Evolutionary conservation across 345 rosid species (phyloP).

Genomic region (Arabis alpina): DNA sequence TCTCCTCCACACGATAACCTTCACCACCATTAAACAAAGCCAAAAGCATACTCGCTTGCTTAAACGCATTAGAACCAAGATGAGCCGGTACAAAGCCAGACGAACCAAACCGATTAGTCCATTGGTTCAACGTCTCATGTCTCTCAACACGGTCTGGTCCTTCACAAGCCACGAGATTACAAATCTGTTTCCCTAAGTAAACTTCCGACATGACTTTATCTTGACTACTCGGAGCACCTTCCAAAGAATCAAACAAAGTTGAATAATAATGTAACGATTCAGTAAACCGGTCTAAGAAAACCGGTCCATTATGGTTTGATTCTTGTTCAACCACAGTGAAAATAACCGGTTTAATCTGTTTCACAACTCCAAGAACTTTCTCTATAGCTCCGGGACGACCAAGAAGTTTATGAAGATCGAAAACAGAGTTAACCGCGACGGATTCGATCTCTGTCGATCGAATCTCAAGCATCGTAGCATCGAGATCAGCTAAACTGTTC

Average conservation of each 20-base stretch:
- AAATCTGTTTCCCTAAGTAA: slow-evolving; percentile 83
- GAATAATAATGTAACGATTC: slow-evolving; percentile 87
- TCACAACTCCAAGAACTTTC: slow-evolving; percentile 63
- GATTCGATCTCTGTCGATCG: slow-evolving; percentile 61
- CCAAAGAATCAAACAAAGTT: slow-evolving; percentile 80
- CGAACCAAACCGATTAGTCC: slow-evolving; percentile 61
- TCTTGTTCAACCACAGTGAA: slow-evolving; percentile 87
- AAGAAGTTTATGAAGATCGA: slow-evolving; percentile 72
- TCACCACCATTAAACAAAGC: slow-evolving; percentile 75
- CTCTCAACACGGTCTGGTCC: slow-evolving; percentile 79
- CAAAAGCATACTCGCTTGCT: slow-evolving; percentile 83
- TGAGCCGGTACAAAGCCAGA: slow-evolving; percentile 74
- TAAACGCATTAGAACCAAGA: slow-evolving; percentile 84
- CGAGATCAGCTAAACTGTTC: slow-evolving; percentile 77
- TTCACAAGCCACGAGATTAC: slow-evolving; percentile 82
- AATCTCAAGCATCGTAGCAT: slow-evolving; percentile 71
- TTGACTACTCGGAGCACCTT: slow-evolving; percentile 52
- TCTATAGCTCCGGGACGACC: slow-evolving; percentile 69
- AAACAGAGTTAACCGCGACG: slow-evolving; percentile 82
- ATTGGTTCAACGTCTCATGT: slow-evolving; percentile 70
- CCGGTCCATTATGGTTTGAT: slow-evolving; percentile 75
- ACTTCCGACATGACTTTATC: slow-evolving; percentile 81
- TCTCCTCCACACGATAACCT: slow-evolving; percentile 91
- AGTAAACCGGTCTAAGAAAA: slow-evolving; percentile 80
- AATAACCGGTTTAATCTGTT: slow-evolving; percentile 68